Conservation (phyloP, 345 rosid genomes). For the Hypericum androsaemum region DNA sequence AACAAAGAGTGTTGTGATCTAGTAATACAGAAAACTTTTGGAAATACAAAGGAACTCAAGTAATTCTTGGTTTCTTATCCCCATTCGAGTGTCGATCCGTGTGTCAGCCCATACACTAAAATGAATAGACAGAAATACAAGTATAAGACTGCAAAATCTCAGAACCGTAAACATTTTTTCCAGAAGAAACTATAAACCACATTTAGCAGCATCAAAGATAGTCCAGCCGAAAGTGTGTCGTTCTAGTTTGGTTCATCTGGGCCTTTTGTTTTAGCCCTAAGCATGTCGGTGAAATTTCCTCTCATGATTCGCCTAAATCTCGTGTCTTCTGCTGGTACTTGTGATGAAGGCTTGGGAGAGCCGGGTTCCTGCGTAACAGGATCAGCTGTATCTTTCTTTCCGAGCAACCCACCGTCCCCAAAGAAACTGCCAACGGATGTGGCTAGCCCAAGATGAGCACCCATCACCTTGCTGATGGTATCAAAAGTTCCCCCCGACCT, state of each 20-base stretch:
- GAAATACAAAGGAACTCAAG: too few relatives aligned
- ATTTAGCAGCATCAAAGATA: neutral
- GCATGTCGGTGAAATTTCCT: slow-evolving; percentile 83
- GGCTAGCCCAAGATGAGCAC: slow-evolving; percentile 84
- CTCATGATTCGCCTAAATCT: slow-evolving; percentile 91
- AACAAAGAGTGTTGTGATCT: too few relatives aligned
- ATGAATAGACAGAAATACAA: too few relatives aligned
- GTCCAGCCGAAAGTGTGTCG: slow-evolving; percentile 9
- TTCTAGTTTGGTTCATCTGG: slow-evolving; percentile 43
- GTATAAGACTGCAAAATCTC: too few relatives aligned
- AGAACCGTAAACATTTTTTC: too few relatives aligned
- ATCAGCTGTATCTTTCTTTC: slow-evolving; percentile 56
- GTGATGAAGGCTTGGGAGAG: slow-evolving; percentile 32
- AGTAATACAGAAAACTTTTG: too few relatives aligned
- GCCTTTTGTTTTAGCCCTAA: slow-evolving; percentile 55
- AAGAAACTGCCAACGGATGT: slow-evolving; percentile 85
- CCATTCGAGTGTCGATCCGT: too few relatives aligned
- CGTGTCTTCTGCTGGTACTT: slow-evolving; percentile 56
- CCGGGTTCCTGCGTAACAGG: slow-evolving; percentile 28
- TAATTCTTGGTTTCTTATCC: too few relatives aligned
- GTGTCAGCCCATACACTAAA: too few relatives aligned
- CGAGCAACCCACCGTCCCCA: slow-evolving; percentile 70
- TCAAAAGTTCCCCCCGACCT: slow-evolving; percentile 83
- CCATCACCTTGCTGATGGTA: slow-evolving; percentile 80
- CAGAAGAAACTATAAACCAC: neutral